These are phyloP conservation scores for Plasmopara viticola DNA, from an alignment of 352 stramenopile species.

Conservation along the genomic window DNA sequence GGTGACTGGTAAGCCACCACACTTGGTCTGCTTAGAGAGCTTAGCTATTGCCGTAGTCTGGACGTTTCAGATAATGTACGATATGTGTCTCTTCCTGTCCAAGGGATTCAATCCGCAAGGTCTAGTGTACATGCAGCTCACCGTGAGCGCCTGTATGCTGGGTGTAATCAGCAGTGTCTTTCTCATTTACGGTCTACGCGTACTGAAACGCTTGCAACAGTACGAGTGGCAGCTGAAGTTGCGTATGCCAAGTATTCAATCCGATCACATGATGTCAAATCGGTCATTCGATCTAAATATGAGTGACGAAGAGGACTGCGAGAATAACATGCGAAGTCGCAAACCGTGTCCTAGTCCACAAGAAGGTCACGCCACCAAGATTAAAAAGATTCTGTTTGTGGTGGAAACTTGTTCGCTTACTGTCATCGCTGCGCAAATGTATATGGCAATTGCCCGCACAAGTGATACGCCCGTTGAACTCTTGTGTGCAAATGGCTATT, in stretches of 20 bases:
- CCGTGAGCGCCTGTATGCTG: constrained; percentile 34
- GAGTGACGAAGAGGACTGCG: constrained; percentile 31
- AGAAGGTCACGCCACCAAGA: constrained; percentile 32
- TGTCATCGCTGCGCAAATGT: constrained; percentile 42
- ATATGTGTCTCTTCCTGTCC: constrained; percentile 35
- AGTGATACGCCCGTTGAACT: constrained; percentile 33
- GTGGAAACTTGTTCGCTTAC: constrained; percentile 30
- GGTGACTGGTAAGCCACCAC: constrained; percentile 24
- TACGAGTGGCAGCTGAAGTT: constrained; percentile 33
- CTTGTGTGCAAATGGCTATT: constrained; percentile 51
- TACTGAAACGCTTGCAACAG: constrained; percentile 30
- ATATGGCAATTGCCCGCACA: constrained; percentile 34
- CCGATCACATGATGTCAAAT: constrained; percentile 32
- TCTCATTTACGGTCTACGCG: constrained; percentile 35
- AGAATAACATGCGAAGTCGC: constrained; percentile 13
- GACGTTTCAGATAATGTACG: constrained; percentile 38
- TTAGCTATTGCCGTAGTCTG: constrained; percentile 32
- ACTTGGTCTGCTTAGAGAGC: constrained; percentile 29
- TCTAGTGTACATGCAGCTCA: constrained; percentile 36
- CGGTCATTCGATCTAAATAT: constrained; percentile 34
- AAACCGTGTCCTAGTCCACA: constrained; percentile 16
- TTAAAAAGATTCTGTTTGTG: constrained; percentile 40
- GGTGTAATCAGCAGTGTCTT: constrained; percentile 39
- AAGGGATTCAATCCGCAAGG: constrained; percentile 37
- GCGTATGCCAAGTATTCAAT: constrained; percentile 28